phyloP scores from a whole-genome alignment of 2,329 filamentous ascomycete species.

The Geosmithia flava region DNA sequence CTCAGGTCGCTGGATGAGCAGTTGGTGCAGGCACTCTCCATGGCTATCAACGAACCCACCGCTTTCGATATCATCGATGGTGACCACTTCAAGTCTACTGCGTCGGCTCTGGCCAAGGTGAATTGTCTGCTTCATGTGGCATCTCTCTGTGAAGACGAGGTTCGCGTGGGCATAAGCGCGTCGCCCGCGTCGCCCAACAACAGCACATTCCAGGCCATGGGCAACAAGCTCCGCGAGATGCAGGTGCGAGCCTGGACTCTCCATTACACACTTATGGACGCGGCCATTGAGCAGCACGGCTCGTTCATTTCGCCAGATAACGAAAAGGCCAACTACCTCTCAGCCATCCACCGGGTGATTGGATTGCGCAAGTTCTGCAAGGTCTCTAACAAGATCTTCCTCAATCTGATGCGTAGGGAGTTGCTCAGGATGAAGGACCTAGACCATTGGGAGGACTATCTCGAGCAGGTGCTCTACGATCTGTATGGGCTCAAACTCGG shows the following conservation, averaged over 20 bases:
- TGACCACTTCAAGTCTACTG: conserved; percentile 60
- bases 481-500: conserved; percentile 71
- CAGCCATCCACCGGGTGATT: conserved; percentile 70
- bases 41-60: conserved; percentile 52
- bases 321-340: conserved; percentile 67
- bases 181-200: conserved; percentile 41
- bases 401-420: conserved; percentile 81
- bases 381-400: conserved; percentile 71
- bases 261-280: conserved; percentile 68
- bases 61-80: conserved; percentile 80
- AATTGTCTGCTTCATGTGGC: conserved; percentile 67
- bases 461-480: conserved; percentile 76
- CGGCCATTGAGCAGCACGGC: conserved; percentile 58
- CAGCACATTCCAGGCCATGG: conserved; percentile 37
- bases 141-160: conserved; percentile 71
- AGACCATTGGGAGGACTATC: conserved; percentile 74
- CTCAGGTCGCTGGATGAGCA: conserved; percentile 71
- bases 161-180: conserved; percentile 62
- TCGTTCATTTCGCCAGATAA: conserved; percentile 55
- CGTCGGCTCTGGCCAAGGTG: conserved; percentile 59
- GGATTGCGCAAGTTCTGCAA: conserved; percentile 81
- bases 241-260: conserved; percentile 81
- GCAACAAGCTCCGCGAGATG: conserved; percentile 70
- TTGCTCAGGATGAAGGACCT: conserved; percentile 64
- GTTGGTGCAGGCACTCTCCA: conserved; percentile 56